A percentile compares a stretch with the other conserved stretches of the same genome.
phyloP scores from a whole-genome alignment of 495 filamentous ascomycete species.

The Hyphodiscus hymeniophilus region DNA sequence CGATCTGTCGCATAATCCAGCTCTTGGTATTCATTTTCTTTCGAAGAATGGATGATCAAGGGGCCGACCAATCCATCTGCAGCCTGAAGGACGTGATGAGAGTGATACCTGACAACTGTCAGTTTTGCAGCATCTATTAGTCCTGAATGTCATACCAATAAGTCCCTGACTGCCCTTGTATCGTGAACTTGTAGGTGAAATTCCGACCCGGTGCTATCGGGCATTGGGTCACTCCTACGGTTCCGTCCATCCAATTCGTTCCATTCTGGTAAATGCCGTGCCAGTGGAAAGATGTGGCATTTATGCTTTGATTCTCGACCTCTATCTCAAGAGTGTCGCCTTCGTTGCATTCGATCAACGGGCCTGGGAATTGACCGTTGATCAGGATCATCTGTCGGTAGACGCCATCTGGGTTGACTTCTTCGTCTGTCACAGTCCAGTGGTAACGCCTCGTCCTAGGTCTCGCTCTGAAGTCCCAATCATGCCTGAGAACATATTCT shows the following conservation, averaged over 20 bases:
- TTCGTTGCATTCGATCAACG: conserved; percentile 41
- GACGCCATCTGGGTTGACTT: conserved; percentile 46
- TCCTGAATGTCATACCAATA: too few relatives aligned
- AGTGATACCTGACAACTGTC: conserved; percentile 15
- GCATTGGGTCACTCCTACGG: conserved; percentile 56
- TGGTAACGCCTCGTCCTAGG: conserved; percentile 37
- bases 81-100: conserved; percentile 28
- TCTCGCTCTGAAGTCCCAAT: conserved; percentile 33
- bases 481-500: conserved; percentile 25
- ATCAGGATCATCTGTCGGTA: conserved; percentile 41
- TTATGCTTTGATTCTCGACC: conserved; percentile 35
- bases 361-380: conserved; percentile 50
- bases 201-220: background rate
- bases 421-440: conserved; percentile 40
- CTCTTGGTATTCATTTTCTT: conserved; percentile 27
- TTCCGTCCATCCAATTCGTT: conserved; percentile 56
- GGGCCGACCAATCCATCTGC: conserved; percentile 45
- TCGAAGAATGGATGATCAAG: conserved; percentile 37
- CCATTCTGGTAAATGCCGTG: conserved; percentile 58
- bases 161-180: too few relatives aligned
- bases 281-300: conserved; percentile 50
- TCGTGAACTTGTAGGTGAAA: background rate
- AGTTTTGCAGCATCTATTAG: too few relatives aligned
- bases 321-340: conserved; percentile 40
- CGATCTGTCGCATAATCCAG: conserved; percentile 38